These are phyloP conservation scores for Diphasiastrum complanatum DNA, from an alignment of 83 land plant species.

Conservation along the genomic window DNA sequence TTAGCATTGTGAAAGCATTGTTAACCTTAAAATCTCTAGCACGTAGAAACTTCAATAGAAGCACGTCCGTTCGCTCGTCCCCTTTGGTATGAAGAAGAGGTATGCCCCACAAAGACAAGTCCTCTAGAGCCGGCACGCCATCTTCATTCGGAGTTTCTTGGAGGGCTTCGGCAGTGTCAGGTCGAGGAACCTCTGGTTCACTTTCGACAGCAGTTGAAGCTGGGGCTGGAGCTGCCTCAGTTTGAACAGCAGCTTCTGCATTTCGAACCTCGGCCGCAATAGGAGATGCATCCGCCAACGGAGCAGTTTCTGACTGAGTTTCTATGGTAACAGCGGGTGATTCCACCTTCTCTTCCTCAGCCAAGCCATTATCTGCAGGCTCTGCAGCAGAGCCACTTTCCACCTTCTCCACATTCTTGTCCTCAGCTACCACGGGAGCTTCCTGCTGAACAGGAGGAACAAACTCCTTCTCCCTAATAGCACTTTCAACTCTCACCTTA, in stretches of 20 bases:
- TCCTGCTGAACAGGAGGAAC: slow-evolving; percentile 11
- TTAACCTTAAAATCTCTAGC: slow-evolving; percentile 78
- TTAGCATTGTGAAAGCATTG: slow-evolving; percentile 56
- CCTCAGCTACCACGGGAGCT: background rate
- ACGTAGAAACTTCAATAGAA: slow-evolving; percentile 72
- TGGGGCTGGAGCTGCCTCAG: slow-evolving; percentile 10
- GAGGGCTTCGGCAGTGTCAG: too few species aligned
- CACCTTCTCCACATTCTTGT: slow-evolving; percentile 15
- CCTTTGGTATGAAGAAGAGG: slow-evolving; percentile 41
- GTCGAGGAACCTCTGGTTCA: too few species aligned
- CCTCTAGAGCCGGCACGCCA: slow-evolving; percentile 27
- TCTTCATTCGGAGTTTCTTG: too few species aligned
- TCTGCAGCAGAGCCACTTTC: background rate
- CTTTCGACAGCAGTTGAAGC: slow-evolving; percentile 1
- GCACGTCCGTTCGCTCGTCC: slow-evolving; percentile 52
- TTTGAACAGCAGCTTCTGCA: slow-evolving; percentile 16
- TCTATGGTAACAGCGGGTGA: slow-evolving; percentile 16
- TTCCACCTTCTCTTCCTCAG: slow-evolving; percentile 18
- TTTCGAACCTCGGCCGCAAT: slow-evolving; percentile 34
- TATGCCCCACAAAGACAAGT: slow-evolving; percentile 60
- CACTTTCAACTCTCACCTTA: slow-evolving; percentile 21
- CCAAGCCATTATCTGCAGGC: background rate
- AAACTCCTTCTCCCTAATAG: slow-evolving; percentile 21
- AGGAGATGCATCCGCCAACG: too few species aligned
- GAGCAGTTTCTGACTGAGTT: slow-evolving; percentile 12